These are phyloP conservation scores for button mushroom (Agaricus bisporus) DNA, from an alignment of 768 basidiomycete species.

Conservation along the genomic window DNA sequence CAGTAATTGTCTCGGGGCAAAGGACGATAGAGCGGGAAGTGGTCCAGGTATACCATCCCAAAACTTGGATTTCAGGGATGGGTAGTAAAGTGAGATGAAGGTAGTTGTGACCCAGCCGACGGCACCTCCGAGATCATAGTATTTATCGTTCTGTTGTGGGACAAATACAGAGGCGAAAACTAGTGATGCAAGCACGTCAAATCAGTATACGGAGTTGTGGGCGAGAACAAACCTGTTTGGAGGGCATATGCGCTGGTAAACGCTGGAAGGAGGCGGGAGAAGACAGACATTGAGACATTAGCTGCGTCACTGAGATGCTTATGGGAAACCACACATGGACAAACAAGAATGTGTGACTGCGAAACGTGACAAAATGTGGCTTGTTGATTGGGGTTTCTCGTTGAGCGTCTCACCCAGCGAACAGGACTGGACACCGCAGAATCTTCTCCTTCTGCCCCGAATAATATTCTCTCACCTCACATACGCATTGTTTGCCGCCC, in stretches of 20 bases:
- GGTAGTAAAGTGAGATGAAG: constrained; percentile 57
- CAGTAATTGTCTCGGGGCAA: constrained; percentile 57
- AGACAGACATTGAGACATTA: constrained; percentile 32
- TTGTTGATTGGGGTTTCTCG: constrained; percentile 19
- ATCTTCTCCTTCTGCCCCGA: constrained; percentile 1
- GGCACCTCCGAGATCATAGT: constrained; percentile 62
- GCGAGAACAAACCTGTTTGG: constrained; percentile 34
- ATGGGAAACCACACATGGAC: not conserved
- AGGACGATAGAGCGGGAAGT: constrained; percentile 37
- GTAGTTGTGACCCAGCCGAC: constrained; percentile 61
- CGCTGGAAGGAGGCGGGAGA: constrained; percentile 48
- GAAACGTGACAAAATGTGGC: constrained; percentile 11
- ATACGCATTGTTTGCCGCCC: not conserved
- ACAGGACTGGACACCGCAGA: constrained; percentile 11
- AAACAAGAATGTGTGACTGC: constrained; percentile 6
- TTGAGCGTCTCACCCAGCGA: constrained; percentile 23
- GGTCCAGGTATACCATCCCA: constrained; percentile 30
- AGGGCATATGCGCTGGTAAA: constrained; percentile 44
- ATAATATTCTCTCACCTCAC: constrained; percentile 10
- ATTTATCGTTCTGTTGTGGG: constrained; percentile 58
- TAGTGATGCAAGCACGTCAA: constrained; percentile 15
- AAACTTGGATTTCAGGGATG: constrained; percentile 44
- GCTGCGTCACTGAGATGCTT: not conserved
- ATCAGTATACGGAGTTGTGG: not conserved
- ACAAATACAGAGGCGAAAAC: constrained; percentile 57